These are phyloP conservation scores for Cystofilobasidium capitatum DNA, from an alignment of 768 basidiomycete species.

Conservation along the genomic window DNA sequence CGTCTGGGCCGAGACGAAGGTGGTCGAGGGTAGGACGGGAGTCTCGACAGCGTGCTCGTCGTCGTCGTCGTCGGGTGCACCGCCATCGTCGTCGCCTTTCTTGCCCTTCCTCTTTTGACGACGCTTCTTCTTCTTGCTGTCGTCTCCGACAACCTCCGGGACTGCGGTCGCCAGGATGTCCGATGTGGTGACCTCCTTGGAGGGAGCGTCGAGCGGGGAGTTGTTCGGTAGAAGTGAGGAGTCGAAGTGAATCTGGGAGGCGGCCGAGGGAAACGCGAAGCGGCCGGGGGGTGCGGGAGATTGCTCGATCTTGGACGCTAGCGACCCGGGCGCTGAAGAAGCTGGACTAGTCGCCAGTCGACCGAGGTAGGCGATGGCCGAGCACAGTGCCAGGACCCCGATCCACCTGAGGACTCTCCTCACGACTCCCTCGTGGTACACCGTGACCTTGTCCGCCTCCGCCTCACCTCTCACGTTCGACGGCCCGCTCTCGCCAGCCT, in stretches of 20 bases:
- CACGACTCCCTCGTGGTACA: no score
- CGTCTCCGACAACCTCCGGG: background rate
- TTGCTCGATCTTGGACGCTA: no score
- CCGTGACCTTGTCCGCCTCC: background rate
- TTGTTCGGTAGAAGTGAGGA: background rate
- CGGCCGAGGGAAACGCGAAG: no score
- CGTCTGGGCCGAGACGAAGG: background rate
- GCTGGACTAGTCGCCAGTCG: no score
- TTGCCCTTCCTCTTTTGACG: slow-evolving; percentile 46
- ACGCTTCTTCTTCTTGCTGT: slow-evolving; percentile 25
- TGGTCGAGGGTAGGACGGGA: background rate
- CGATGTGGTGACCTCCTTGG: background rate
- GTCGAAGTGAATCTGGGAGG: no score
- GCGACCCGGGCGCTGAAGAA: no score
- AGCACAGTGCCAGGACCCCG: no score
- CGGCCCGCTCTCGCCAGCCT: background rate
- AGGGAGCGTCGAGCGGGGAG: background rate
- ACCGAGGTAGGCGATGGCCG: no score
- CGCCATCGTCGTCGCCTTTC: slow-evolving; percentile 42
- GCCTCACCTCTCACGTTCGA: background rate
- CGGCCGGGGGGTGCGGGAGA: no score
- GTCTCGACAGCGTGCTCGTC: slow-evolving; percentile 30
- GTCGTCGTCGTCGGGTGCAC: slow-evolving; percentile 35
- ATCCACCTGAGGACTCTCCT: no score
- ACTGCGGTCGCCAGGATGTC: background rate